phyloP scores from a whole-genome alignment of 768 basidiomycete species.

The Amanita exitialis region DNA sequence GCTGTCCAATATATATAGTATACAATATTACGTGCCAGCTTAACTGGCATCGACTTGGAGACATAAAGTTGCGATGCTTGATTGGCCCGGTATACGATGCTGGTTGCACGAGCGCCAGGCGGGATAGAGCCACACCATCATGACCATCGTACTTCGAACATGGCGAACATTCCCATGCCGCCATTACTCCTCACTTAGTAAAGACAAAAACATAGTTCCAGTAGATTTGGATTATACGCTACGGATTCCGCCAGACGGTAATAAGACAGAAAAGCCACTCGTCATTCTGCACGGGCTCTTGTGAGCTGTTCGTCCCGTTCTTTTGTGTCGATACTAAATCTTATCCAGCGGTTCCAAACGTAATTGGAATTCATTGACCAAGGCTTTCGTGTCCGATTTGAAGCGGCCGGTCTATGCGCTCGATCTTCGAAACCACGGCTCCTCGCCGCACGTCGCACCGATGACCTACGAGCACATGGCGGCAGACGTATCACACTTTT shows the following conservation, averaged over 20 bases:
- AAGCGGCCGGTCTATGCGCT: constrained; percentile 64
- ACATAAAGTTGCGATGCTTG: too few relatives aligned
- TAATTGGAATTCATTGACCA: constrained; percentile 80
- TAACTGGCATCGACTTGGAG: too few relatives aligned
- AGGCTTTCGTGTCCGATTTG: constrained; percentile 58
- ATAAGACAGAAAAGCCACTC: constrained; percentile 2
- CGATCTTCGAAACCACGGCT: constrained; percentile 86
- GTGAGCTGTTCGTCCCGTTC: background rate
- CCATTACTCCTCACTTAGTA: background rate
- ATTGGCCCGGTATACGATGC: too few relatives aligned
- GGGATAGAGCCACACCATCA: background rate
- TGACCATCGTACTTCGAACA: background rate
- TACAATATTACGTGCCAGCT: too few relatives aligned
- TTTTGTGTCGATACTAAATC: background rate
- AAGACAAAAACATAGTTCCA: background rate
- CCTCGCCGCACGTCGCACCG: constrained; percentile 62
- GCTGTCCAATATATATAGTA: too few relatives aligned
- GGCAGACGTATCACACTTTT: constrained; percentile 62
- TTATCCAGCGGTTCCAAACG: constrained; percentile 69
- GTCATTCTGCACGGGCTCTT: constrained; percentile 8
- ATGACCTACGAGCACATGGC: constrained; percentile 80
- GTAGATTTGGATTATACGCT: constrained; percentile 5
- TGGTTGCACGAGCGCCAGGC: too few relatives aligned
- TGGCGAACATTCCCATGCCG: background rate
- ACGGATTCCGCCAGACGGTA: constrained; percentile 1